Evolutionary conservation across 1,139 yeast species (phyloP), one percentile per base, ranked within the genome.

Genomic region (Zygoascus meyerae): DNA sequence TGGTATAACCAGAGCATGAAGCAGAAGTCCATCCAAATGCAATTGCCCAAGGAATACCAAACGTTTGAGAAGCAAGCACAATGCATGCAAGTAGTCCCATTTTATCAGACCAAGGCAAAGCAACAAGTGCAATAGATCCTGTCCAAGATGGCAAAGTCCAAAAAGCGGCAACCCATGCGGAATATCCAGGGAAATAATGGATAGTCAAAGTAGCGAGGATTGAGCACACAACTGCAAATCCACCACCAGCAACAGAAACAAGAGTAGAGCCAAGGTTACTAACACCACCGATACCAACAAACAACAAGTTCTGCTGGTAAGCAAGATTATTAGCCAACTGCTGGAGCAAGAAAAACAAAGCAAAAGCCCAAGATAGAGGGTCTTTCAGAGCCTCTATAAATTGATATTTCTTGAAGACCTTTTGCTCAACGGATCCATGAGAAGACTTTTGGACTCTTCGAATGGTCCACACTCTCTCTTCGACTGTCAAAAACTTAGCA

Each of bases 181-280:
- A 47, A 36, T 48, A 44, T 10, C 46, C 46, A 11, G 52, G 52
- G 37, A 51, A 11, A 42, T 45, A 40, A 31, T 30, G 44, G 48
- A 70, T 52, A 39, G 65, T 52, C 11, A 59, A 45, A 30, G 65
- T 56, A 2, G 73, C 70, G 15, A 66, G 53, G 21, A 67, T 40
- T 16, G 68, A 58, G 60, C 70, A 67, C 3, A 64, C 51, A 4
- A 65, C 62, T 1, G 74, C 67, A 50, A 67, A 74, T 0, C 77
- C 74, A 42, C 76, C 73, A 36, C 74, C 68, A 1, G 78, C 79
- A 43, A 75, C 78, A 4, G 79, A 70, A 5, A 77, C 78, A 31
- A 77, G 60, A 1, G 79, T 74, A 1, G 79, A 70, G 44, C 69
- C 70, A 46, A 77, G 63, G 52, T 67, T 70, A 17, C 68, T 58